Base-by-base conservation (phyloP, 2,329 filamentous ascomycete genomes). In the Botrytis fabae region DNA sequence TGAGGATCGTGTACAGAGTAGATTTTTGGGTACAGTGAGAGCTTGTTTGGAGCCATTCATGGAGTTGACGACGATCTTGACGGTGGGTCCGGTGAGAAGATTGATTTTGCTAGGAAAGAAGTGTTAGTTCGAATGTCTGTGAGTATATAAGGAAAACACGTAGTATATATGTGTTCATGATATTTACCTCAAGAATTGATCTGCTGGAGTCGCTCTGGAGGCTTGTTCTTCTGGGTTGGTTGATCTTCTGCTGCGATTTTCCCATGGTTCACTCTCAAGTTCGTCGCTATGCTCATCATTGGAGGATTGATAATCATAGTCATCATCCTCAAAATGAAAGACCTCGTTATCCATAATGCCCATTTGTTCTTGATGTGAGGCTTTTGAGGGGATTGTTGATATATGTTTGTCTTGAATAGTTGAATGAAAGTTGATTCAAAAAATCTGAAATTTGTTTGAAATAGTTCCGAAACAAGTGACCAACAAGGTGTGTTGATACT, bases 1-100 rank as follows among this genome's bases (percentile, higher is more conserved):
- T 2, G 42, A 28, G 1, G 75, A 76, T 40, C 63, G 69, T 40
- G 73, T 63, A 64, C 74, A 75, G 1, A 75, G 57, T 1, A 77
- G 72, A 4, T 9, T 60, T 63, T 75, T 74, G 1, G 75, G 66
- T 9, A 75, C 22, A 2, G 2, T 22, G 35, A 75, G 73, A 6
- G 54, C 20, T 61, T 72, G 18, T 54, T 28, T 35, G 4, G 28
- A 48, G 38, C 25, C n/a, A 28, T 22, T 38, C 1, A 22, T 10
- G 16, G 48, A 22, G 25, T 59, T 46, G 8, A 76, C 61, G n/a
- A 63, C n/a, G 35, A 76, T 71, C 20, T 48, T 71, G 7, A 76
- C 69, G 1, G 57, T 70, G 18, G 72, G 69, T 2, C 71, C 62
- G 1, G 42, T 44, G 8, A 16, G 75, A 20, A 76, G 61, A 35